Conservation (phyloP, 345 rosid genomes). For the Sisymbrium altissimum region DNA sequence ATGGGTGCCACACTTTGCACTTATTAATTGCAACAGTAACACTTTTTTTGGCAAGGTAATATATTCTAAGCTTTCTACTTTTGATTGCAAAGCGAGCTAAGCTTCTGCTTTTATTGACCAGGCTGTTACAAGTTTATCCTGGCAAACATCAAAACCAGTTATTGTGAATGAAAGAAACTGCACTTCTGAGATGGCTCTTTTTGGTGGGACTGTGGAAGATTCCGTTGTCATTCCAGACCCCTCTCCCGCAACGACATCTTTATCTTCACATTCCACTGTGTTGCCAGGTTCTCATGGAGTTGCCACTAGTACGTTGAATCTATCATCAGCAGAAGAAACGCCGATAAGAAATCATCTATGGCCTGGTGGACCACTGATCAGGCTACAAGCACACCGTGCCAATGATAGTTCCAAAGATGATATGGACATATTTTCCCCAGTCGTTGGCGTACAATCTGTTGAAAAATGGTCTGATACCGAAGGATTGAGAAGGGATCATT, state of each 20-base stretch:
- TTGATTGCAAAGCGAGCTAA: background rate
- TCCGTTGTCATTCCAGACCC: constrained; percentile 97
- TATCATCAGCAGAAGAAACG: constrained; percentile 58
- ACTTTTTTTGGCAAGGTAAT: background rate
- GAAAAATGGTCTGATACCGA: constrained; percentile 73
- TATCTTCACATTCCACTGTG: constrained; percentile 49
- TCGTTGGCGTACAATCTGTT: constrained; percentile 76
- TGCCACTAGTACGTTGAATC: constrained; percentile 33
- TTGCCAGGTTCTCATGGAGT: constrained; percentile 53
- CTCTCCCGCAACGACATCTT: constrained; percentile 68
- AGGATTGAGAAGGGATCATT: constrained; percentile 51
- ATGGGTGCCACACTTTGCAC: constrained; percentile 1
- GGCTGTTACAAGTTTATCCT: constrained; percentile 95
- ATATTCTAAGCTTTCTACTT: constrained; percentile 7
- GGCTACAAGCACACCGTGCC: constrained; percentile 72
- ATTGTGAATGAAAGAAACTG: constrained; percentile 74
- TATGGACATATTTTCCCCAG: constrained; percentile 90
- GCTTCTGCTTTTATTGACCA: constrained; percentile 27
- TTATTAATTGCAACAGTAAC: background rate
- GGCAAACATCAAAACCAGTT: constrained; percentile 96
- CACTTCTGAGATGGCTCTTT: constrained; percentile 80
- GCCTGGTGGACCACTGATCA: constrained; percentile 66
- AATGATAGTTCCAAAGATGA: constrained; percentile 73
- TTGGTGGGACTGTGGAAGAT: constrained; percentile 85
- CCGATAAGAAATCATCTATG: constrained; percentile 60